Evolutionary conservation across 305 asterid species (phyloP), one percentile per base, ranked within the genome.

Genomic region (Plantago lanceolata): DNA sequence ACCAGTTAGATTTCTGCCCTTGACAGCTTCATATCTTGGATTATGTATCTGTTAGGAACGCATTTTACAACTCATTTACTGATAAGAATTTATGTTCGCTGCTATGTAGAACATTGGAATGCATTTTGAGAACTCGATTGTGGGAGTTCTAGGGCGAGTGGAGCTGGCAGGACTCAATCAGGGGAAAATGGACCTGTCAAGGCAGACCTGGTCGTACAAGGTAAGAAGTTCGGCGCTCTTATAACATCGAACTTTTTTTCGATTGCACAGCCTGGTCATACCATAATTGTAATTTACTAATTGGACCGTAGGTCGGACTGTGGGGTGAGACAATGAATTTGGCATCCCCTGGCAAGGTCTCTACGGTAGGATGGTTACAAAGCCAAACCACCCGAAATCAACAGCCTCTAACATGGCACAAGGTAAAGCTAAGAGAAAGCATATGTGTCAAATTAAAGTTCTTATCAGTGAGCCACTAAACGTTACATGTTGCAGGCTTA

Each of bases 141-240:
- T 78, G 14, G 96, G 95, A 18, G 64, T 84, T 31, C 57, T 70
- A 40, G 90, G 81, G 54, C 79, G 70, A 65, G 87, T 89, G 58
- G 64, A 66, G 59, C 73, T 89, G 19, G 66, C 71, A 4, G 89
- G 92, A 68, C 79, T 89, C 52, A 79, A 86, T 80, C 81, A 77
- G 31, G 87, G 95, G 37, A 68, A 71, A 28, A 63, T 56, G 63
- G 95, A 86, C 71, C 43, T 89, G 43, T 70, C 95, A 3, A 69
- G 65, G 73, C 86, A 82, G 76, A 79, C 73, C 59, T 89, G 96
- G 96, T 75, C 88, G 31, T 89, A 84, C 77, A 83, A 75, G 94
- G 96, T 88, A 67, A 29, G 51, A 40, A n/a, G 16, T 21, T 53
- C 8, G 29, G 29, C 37, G 5, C 15, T 24, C 26, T 48, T 19